Percentiles rank a stretch among this genome's conserved stretches.
Conservation (phyloP, 345 rosid genomes). For the Cardamine resedifolia region DNA sequence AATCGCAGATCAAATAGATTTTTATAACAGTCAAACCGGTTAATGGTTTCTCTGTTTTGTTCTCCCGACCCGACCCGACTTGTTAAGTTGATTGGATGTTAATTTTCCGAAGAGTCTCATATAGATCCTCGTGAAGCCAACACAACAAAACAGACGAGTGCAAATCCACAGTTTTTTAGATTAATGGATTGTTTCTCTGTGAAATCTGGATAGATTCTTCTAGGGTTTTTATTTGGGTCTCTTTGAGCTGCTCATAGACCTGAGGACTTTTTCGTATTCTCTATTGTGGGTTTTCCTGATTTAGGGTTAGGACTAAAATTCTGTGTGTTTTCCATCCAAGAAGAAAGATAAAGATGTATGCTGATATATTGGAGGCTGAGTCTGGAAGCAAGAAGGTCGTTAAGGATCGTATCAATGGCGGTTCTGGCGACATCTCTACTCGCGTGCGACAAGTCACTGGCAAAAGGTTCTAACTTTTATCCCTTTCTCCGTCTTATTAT, state of each 20-base stretch:
- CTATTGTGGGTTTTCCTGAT: constrained; percentile 13
- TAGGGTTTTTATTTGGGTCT: constrained; percentile 27
- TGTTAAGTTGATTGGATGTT: constrained; percentile 10
- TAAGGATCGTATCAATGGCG: constrained; percentile 81
- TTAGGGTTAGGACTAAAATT: constrained; percentile 35
- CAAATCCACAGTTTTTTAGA: background rate
- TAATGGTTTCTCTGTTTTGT: background rate
- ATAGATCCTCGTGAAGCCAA: constrained; percentile 28
- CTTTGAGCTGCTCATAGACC: constrained; percentile 3
- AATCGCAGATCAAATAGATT: background rate
- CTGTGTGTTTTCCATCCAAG: background rate
- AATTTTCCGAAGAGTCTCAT: background rate
- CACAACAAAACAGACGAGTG: background rate
- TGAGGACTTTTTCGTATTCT: background rate
- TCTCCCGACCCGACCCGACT: constrained; percentile 21
- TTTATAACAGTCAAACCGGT: background rate
- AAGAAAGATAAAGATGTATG: constrained; percentile 58
- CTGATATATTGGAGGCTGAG: constrained; percentile 88
- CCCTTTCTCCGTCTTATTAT: background rate
- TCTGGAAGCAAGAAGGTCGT: constrained; percentile 54
- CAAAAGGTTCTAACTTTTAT: constrained; percentile 57
- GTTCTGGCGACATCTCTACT: constrained; percentile 47
- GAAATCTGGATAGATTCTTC: constrained; percentile 18
- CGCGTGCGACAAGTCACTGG: constrained; percentile 66
- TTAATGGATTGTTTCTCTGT: constrained; percentile 17